Evolutionary conservation across 2,329 filamentous ascomycete species (phyloP), one percentile per base, ranked within the genome.

Genomic region (Colletotrichum chlorophyti): DNA sequence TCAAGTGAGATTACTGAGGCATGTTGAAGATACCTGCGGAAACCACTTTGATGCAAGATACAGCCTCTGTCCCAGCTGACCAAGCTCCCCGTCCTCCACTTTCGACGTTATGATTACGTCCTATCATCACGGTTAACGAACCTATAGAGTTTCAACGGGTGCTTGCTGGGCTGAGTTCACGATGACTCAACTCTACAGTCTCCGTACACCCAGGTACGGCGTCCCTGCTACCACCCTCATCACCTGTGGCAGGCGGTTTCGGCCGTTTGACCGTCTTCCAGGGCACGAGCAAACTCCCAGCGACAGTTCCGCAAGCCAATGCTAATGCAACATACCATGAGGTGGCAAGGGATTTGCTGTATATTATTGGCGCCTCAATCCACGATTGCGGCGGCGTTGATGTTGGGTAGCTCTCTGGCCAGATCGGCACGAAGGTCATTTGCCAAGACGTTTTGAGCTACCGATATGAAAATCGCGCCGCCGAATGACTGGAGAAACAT

Each of bases 401-500:
- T 15, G 12, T 52, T 40, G 2, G 53, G 53, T 2, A 58, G 26
- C 1, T 58, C 47, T 21, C 12, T 32, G 3, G 32, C 19, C 0
- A 58, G 2, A 1, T 32, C 26, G 8, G 19, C 19, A 6, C 47
- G 40, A 1, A 62, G 29, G 24, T 59, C 45, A 3, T 54, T 62
- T 1, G 45, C 47, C 6, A 62, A 61, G 5, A 62, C 24, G 1
- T 49, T 57, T 7, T 62, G 55, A 1, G 50, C 55, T 3, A 59
- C 57, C 2, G 55, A 54, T 14, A 57, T 53, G 19, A 60, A 49
- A 5, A 62, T 48, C 14, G 57, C 51, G 5, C 55, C 55, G 3
- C 60, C 60, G 10, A 61, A 40, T 4, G 57, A 45, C 14, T 62
- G 60, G 14, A 50, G 26, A 11, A 62, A 54, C 43, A 60, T 48